Evolutionary conservation across 2,329 filamentous ascomycete species (phyloP).

Genomic region (Aspergillus proliferans): DNA sequence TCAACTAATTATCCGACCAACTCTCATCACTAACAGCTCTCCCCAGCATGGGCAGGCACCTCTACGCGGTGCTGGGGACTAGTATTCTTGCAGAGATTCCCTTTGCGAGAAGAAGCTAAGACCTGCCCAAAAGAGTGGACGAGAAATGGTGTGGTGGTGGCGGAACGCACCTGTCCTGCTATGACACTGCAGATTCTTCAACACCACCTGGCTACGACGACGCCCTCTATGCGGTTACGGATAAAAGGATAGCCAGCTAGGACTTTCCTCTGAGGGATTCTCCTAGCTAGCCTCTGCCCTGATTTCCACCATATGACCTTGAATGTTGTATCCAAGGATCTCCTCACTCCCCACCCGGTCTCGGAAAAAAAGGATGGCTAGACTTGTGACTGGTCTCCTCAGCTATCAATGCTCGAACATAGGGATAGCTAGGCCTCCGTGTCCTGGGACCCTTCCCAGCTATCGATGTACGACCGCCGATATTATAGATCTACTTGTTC

Average conservation of each 20-base stretch:
- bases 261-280: not conserved
- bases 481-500: not conserved
- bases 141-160: not conserved
- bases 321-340: not conserved
- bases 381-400: not conserved
- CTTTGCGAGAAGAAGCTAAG: not conserved
- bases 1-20: too few species aligned
- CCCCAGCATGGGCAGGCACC: not conserved
- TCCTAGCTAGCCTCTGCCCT: not conserved
- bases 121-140: not conserved
- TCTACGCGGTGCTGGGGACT: slow-evolving; percentile 12
- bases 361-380: not conserved
- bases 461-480: too few species aligned
- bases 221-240: not conserved
- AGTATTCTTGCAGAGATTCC: not conserved
- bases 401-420: not conserved
- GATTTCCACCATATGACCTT: not conserved
- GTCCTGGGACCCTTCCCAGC: too few species aligned
- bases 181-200: not conserved
- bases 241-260: not conserved
- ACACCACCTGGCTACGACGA: not conserved
- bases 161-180: not conserved
- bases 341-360: not conserved
- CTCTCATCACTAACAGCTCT: too few species aligned
- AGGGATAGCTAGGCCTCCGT: too few species aligned